A percentile compares a stretch with the other conserved stretches of the same genome.
Conservation (phyloP, 176 grass and related monocot species). For the Cenchrus purpureus region DNA sequence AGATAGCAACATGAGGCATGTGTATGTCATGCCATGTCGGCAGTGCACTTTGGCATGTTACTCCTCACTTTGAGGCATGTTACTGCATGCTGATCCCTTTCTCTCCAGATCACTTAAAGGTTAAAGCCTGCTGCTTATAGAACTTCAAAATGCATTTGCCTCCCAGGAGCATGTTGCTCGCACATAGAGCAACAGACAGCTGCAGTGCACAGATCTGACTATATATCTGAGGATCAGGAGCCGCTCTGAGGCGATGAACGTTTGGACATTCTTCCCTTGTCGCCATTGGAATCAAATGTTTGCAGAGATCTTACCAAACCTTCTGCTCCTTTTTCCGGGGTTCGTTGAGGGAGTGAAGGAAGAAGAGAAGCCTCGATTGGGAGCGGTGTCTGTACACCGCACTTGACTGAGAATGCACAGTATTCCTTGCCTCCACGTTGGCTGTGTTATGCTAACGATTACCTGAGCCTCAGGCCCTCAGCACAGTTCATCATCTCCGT, state of each 20-base stretch:
- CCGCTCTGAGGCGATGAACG: constrained; percentile 52
- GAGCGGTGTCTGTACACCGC: too few species aligned
- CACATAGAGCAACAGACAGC: too few species aligned
- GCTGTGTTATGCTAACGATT: too few species aligned
- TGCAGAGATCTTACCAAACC: constrained; percentile 36
- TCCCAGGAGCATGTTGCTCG: constrained; percentile 17
- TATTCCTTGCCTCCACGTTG: not conserved
- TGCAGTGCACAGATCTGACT: too few species aligned
- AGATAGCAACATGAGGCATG: too few species aligned
- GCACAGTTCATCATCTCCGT: not conserved
- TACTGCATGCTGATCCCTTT: not conserved
- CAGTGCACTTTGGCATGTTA: too few species aligned
- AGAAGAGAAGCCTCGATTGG: too few species aligned
- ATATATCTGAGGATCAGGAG: constrained; percentile 10
- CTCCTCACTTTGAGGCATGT: too few species aligned
- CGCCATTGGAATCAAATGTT: constrained; percentile 56
- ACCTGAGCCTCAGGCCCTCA: too few species aligned
- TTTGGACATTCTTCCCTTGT: constrained; percentile 43
- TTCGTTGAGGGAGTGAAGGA: not conserved
- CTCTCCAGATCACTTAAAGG: not conserved
- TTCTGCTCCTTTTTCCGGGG: not conserved
- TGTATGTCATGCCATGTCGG: too few species aligned
- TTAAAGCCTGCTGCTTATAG: not conserved
- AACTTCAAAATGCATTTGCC: not conserved
- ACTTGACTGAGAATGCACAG: not conserved